These are phyloP conservation scores for Akanthomyces lecanii DNA, from an alignment of 2,329 filamentous ascomycete genomes.

Conservation along the genomic window DNA sequence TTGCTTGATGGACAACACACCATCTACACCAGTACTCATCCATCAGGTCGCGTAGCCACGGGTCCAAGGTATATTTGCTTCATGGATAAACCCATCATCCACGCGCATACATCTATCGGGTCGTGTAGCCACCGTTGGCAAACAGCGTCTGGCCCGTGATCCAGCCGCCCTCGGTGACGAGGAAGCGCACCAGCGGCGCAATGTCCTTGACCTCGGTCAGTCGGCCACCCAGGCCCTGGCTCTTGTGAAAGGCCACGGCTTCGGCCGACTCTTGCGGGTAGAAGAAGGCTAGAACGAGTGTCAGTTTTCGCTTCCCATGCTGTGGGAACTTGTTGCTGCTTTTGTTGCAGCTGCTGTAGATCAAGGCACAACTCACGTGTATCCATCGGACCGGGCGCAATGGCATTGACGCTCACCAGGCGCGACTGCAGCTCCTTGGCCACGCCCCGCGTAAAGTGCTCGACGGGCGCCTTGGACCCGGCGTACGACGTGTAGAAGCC, in stretches of 20 bases:
- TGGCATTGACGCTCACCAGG: conserved; percentile 32
- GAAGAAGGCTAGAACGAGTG: conserved; percentile 35
- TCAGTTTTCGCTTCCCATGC: neutral
- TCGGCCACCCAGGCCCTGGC: conserved; percentile 37
- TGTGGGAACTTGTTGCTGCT: no score
- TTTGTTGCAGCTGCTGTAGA: no score
- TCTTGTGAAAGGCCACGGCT: conserved; percentile 41
- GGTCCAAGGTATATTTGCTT: conserved; percentile 28
- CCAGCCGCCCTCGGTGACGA: conserved; percentile 41
- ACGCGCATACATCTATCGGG: conserved; percentile 27
- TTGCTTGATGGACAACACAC: no score
- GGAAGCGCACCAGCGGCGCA: conserved; percentile 41
- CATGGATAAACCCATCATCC: neutral
- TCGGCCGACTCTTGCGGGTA: conserved; percentile 40
- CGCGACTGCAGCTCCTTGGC: conserved; percentile 32
- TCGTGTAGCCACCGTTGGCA: conserved; percentile 45
- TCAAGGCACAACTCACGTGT: conserved; percentile 30
- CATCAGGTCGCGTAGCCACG: conserved; percentile 40
- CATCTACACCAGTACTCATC: no score
- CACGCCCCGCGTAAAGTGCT: conserved; percentile 35
- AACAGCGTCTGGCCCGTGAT: conserved; percentile 46
- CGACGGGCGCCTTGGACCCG: conserved; percentile 38
- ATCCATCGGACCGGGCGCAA: conserved; percentile 37
- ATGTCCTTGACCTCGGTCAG: conserved; percentile 42
- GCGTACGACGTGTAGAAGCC: conserved; percentile 43